Percentiles rank a stretch among this genome's conserved stretches.
Evolutionary conservation across 1,139 yeast species (phyloP).

Genomic region (Debaryomyces udenii): DNA sequence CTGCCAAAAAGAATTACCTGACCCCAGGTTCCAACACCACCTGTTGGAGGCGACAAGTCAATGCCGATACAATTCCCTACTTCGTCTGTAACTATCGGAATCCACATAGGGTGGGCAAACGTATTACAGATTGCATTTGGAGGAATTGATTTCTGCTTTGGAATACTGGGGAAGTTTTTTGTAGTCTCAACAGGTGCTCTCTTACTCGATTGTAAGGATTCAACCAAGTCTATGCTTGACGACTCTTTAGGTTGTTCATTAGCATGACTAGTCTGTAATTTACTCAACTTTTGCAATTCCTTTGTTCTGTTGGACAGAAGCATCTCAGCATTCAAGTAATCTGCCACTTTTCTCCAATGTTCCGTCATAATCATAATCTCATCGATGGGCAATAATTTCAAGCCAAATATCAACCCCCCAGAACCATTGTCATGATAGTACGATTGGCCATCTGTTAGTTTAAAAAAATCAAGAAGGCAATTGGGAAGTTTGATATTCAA

Average conservation of each 20-base stretch:
- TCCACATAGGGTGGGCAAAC: conserved; percentile 89
- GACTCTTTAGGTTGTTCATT: conserved; percentile 18
- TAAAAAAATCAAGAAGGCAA: conserved; percentile 60
- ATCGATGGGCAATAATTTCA: conserved; percentile 65
- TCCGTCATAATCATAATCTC: conserved; percentile 66
- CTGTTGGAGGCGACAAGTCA: conserved; percentile 81
- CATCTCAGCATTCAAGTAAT: conserved; percentile 39
- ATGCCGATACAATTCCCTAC: conserved; percentile 90
- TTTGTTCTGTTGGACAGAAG: conserved; percentile 25
- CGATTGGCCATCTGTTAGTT: conserved; percentile 71
- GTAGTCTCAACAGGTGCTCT: background rate
- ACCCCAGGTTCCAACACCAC: conserved; percentile 65
- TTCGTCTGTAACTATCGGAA: conserved; percentile 84
- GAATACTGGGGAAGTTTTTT: conserved; percentile 27
- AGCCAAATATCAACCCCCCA: conserved; percentile 65
- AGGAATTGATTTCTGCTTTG: conserved; percentile 75
- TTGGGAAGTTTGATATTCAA: conserved; percentile 59
- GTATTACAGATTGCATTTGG: conserved; percentile 68
- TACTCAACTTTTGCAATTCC: conserved; percentile 28
- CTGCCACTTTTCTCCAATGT: conserved; percentile 68
- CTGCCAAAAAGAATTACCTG: conserved; percentile 88
- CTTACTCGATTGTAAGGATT: conserved; percentile 9
- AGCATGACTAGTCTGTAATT: conserved; percentile 28
- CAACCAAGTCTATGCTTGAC: conserved; percentile 15
- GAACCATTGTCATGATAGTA: conserved; percentile 51